phyloP scores from a whole-genome alignment of 768 basidiomycete species.

The Boletus patriciae region DNA sequence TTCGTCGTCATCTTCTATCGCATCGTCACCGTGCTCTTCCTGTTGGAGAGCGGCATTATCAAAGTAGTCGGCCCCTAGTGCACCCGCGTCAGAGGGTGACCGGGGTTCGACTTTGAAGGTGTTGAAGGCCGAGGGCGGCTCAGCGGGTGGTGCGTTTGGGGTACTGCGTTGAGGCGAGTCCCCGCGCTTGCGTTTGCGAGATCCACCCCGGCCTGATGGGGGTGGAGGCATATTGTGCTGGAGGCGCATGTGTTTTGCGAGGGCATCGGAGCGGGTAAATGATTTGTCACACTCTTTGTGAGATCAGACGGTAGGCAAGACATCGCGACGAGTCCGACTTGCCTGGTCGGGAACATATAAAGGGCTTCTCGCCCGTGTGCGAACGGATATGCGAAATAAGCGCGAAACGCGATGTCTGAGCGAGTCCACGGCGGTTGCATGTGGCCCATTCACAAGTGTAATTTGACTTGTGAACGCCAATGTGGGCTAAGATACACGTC shows the following conservation, averaged over 20 bases:
- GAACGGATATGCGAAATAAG: slow-evolving; percentile 88
- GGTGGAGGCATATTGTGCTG: slow-evolving; percentile 81
- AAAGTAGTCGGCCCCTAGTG: slow-evolving; percentile 36
- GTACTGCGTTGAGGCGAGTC: slow-evolving; percentile 29
- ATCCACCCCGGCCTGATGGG: slow-evolving; percentile 67
- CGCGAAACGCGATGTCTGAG: slow-evolving; percentile 87
- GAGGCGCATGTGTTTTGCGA: slow-evolving; percentile 88
- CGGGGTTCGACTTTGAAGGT: slow-evolving; percentile 65
- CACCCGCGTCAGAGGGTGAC: slow-evolving; percentile 40
- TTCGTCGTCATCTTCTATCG: slow-evolving; percentile 31
- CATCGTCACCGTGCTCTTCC: slow-evolving; percentile 21
- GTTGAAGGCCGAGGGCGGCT: slow-evolving; percentile 44
- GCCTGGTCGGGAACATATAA: slow-evolving; percentile 81
- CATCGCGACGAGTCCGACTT: slow-evolving; percentile 25
- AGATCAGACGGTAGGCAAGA: not conserved
- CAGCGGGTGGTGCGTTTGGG: slow-evolving; percentile 19
- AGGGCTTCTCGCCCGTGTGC: slow-evolving; percentile 95
- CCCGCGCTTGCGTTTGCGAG: slow-evolving; percentile 67
- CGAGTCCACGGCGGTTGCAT: slow-evolving; percentile 75
- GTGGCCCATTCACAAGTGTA: slow-evolving; percentile 90
- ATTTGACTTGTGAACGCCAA: slow-evolving; percentile 78
- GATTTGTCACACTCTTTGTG: slow-evolving; percentile 86
- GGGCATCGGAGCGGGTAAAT: slow-evolving; percentile 92
- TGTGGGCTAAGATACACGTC: slow-evolving; percentile 56
- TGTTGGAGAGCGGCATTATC: slow-evolving; percentile 16